A percentile compares a stretch with the other conserved stretches of the same genome.
These are phyloP conservation scores for Paraphysoderma sedebokerense DNA, from an alignment of 371 early-diverging fungal genomes.

Conservation along the genomic window DNA sequence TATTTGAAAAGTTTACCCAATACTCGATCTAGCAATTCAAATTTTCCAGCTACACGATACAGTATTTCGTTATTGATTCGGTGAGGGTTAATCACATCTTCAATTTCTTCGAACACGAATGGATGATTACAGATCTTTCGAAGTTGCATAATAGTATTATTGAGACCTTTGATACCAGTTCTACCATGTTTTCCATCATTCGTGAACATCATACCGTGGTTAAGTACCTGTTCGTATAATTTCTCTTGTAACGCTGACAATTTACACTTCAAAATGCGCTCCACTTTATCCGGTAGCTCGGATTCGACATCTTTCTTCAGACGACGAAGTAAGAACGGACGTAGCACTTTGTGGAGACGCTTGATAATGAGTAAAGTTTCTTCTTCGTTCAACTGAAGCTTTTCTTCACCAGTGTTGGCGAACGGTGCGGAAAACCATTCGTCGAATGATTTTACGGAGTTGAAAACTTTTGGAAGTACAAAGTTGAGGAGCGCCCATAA, in stretches of 20 bases:
- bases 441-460: constrained; percentile 87
- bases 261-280: constrained; percentile 87
- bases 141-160: constrained; percentile 98
- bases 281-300: constrained; percentile 96
- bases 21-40: constrained; percentile 92
- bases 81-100: constrained; percentile 51
- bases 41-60: constrained; percentile 85
- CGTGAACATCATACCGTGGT: constrained; percentile 45
- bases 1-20: constrained; percentile 74
- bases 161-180: constrained; percentile 62
- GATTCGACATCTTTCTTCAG: constrained; percentile 98
- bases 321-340: constrained; percentile 94
- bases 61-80: constrained; percentile 35
- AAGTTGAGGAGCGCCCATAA: constrained; percentile 98
- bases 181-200: constrained; percentile 21
- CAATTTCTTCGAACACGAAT: constrained; percentile 93
- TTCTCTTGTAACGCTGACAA: constrained; percentile 67
- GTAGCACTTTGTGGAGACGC: constrained; percentile 91
- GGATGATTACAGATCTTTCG: constrained; percentile 99
- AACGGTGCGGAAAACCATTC: constrained; percentile 98
- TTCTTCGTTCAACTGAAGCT: constrained; percentile 88
- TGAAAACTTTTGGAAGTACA: constrained; percentile 89
- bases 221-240: constrained; percentile 58
- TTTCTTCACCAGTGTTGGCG: constrained; percentile 60
- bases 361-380: constrained; percentile 91